phyloP scores from a whole-genome alignment of 2,329 filamentous ascomycete genomes.

The Aspergillus phoenicis region DNA sequence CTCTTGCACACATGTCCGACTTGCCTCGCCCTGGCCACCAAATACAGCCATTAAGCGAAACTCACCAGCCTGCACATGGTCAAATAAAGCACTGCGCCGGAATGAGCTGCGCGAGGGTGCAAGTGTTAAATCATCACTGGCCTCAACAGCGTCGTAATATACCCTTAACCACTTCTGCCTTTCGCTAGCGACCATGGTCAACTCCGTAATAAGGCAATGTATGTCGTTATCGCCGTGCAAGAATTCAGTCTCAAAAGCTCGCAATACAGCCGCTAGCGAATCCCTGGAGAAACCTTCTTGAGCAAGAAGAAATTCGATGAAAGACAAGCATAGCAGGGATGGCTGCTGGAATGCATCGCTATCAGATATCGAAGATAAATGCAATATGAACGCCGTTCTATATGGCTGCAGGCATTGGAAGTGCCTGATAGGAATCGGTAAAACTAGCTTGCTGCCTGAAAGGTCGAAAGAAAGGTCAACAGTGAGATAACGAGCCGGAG shows the following conservation, averaged over 20 bases:
- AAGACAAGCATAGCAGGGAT: conserved; percentile 14
- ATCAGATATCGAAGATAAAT: not conserved
- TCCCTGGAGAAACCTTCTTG: not conserved
- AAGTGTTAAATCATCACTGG: not conserved
- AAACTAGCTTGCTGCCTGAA: not conserved
- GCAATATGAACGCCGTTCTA: conserved; percentile 14
- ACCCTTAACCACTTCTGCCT: conserved; percentile 15
- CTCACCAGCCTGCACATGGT: conserved; percentile 14
- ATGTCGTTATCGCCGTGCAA: conserved; percentile 15
- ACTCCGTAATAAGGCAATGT: conserved; percentile 15
- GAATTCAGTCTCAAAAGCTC: conserved; percentile 19
- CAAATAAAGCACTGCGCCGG: conserved; percentile 14
- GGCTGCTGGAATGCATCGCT: not conserved
- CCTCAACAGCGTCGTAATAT: conserved; percentile 18
- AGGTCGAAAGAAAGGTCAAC: conserved; percentile 11
- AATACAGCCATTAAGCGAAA: conserved; percentile 21
- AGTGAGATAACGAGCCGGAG: not conserved
- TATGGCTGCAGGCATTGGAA: conserved; percentile 7
- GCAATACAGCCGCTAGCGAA: conserved; percentile 1
- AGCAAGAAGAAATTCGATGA: conserved; percentile 15
- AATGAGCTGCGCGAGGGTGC: not conserved
- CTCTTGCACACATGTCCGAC: conserved; percentile 21
- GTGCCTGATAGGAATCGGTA: conserved; percentile 9
- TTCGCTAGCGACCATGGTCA: not conserved
- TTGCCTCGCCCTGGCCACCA: conserved; percentile 24